A percentile compares a stretch with the other conserved stretches of the same genome.
These are phyloP conservation scores for Scalesia atractyloides DNA, from an alignment of 129 eudicot species.

Conservation along the genomic window DNA sequence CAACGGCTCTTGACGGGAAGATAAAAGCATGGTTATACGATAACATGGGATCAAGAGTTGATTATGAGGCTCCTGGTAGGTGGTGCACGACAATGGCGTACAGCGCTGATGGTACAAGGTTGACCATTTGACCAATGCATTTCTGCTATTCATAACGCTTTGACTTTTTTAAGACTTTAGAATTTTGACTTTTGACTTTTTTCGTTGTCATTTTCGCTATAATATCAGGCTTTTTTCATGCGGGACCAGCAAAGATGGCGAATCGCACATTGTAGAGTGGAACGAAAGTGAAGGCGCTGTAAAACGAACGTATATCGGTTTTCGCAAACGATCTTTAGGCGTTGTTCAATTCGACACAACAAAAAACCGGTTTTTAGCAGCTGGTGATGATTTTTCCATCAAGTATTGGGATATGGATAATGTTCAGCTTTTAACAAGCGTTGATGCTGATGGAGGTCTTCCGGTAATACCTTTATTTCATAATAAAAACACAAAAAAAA, in stretches of 20 bases:
- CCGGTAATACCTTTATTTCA: slow-evolving; percentile 46
- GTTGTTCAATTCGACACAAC: slow-evolving; percentile 88
- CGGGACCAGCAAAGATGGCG: slow-evolving; percentile 84
- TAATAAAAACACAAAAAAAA: slow-evolving; percentile 2
- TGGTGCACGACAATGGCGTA: slow-evolving; percentile 62
- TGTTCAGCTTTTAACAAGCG: slow-evolving; percentile 60
- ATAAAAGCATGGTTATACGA: slow-evolving; percentile 61
- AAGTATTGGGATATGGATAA: slow-evolving; percentile 92
- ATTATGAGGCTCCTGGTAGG: slow-evolving; percentile 68
- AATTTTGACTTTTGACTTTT: not conserved
- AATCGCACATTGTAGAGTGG: slow-evolving; percentile 86
- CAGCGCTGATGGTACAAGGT: slow-evolving; percentile 45
- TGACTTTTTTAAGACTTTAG: not conserved
- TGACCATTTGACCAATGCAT: slow-evolving; percentile 17
- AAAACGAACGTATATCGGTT: slow-evolving; percentile 73
- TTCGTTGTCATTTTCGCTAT: not conserved
- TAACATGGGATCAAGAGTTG: slow-evolving; percentile 40
- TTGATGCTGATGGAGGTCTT: slow-evolving; percentile 83
- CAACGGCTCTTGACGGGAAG: slow-evolving; percentile 59
- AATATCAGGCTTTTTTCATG: slow-evolving; percentile 77
- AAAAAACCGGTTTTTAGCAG: slow-evolving; percentile 71
- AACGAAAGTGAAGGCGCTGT: slow-evolving; percentile 89
- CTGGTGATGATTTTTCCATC: slow-evolving; percentile 74
- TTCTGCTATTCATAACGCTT: slow-evolving; percentile 4
- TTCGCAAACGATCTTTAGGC: slow-evolving; percentile 67